These are phyloP conservation scores for Actinomortierella ambigua DNA, from an alignment of 371 early-diverging fungal species.

Conservation along the genomic window DNA sequence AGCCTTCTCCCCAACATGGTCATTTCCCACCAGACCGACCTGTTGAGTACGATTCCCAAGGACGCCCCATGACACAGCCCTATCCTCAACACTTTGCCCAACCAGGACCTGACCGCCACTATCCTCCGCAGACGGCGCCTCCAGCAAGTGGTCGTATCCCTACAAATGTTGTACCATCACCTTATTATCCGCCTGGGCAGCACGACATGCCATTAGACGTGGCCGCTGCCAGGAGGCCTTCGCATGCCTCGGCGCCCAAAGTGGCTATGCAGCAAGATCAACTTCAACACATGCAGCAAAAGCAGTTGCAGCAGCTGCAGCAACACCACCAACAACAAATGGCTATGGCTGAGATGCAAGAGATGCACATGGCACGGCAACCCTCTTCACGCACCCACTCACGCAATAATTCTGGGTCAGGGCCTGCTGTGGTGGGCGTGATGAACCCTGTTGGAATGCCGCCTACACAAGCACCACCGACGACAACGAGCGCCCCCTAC, in stretches of 20 bases:
- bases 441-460: constrained; percentile 7
- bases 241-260: not conserved
- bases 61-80: constrained; percentile 10
- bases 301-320: no score
- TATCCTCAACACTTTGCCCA: constrained; percentile 15
- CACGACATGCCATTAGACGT: not conserved
- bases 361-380: no score
- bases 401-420: no score
- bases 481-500: no score
- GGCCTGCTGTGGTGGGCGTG: no score
- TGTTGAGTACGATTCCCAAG: constrained; percentile 7
- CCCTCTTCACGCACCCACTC: no score
- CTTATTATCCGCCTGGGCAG: not conserved
- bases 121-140: constrained; percentile 1
- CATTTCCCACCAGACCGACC: not conserved
- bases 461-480: no score
- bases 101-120: not conserved
- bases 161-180: not conserved
- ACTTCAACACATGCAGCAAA: constrained; percentile 5
- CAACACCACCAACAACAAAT: no score
- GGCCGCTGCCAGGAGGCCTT: not conserved
- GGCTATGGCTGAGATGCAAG: no score
- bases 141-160: not conserved
- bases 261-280: constrained; percentile 6
- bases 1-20: constrained; percentile 3